Conservation (phyloP, 345 rosid species). For the Aethionema arabicum region DNA sequence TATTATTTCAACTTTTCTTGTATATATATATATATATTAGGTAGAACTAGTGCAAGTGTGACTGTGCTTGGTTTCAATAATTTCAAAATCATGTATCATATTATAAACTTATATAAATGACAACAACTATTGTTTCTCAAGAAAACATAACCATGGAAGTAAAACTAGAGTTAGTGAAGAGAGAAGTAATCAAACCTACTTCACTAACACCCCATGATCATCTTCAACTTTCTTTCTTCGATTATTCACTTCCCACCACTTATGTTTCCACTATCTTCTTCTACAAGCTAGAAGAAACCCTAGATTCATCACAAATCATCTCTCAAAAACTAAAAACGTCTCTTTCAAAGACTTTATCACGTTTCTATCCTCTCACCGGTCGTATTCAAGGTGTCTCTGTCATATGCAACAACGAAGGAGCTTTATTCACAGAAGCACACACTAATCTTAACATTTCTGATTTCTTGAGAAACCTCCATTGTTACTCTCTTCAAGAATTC, state of each 20-base stretch:
- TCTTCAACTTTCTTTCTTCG: neutral
- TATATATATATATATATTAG: no score
- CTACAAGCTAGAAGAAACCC: neutral
- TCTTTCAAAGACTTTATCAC: neutral
- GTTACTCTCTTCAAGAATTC: neutral
- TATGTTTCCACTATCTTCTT: conserved; percentile 2
- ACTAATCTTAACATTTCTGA: neutral
- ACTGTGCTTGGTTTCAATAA: no score
- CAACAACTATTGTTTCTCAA: no score
- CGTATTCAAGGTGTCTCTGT: neutral
- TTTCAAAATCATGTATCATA: no score
- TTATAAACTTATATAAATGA: no score
- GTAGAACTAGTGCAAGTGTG: no score
- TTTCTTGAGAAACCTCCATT: neutral
- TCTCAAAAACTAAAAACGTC: neutral
- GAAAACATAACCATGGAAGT: neutral
- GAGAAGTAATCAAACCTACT: neutral
- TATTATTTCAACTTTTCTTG: no score
- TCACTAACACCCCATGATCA: neutral
- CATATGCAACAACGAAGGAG: conserved; percentile 2
- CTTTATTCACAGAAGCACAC: neutral
- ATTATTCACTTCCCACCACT: neutral
- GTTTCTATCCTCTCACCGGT: neutral
- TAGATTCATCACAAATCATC: no score
- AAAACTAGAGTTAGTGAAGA: neutral